phyloP scores from a whole-genome alignment of 202 grass and related monocot species.

The Saccharum hybrid region DNA sequence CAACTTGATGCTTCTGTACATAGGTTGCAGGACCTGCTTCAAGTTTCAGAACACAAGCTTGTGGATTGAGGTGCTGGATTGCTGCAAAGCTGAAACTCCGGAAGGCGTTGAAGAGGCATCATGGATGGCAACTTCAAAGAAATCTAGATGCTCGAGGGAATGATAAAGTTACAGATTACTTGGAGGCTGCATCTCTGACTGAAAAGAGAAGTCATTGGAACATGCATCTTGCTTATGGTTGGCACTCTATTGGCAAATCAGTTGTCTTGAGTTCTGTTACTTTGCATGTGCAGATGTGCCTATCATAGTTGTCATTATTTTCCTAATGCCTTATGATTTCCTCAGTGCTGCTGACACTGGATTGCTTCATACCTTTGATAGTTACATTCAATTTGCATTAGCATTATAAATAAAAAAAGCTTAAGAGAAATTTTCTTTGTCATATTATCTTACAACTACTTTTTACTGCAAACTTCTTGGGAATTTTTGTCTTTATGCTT shows the following conservation, averaged over 20 bases:
- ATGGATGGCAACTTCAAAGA: constrained; percentile 53
- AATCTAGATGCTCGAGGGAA: constrained; percentile 51
- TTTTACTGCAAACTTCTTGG: constrained; percentile 26
- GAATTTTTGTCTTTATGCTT: constrained; percentile 24
- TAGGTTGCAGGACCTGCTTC: constrained; percentile 44
- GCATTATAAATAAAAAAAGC: neutral
- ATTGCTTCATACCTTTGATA: constrained; percentile 30
- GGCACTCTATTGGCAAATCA: constrained; percentile 34
- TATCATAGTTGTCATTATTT: constrained; percentile 18
- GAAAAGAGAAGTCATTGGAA: constrained; percentile 25
- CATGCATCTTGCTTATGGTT: constrained; percentile 30
- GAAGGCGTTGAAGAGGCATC: constrained; percentile 58
- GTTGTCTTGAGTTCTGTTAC: neutral
- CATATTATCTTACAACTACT: neutral
- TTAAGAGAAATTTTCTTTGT: neutral
- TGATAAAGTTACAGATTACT: constrained; percentile 32
- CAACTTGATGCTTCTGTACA: constrained; percentile 37
- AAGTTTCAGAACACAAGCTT: constrained; percentile 46
- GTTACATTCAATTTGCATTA: constrained; percentile 23
- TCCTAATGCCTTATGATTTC: neutral
- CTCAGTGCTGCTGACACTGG: neutral
- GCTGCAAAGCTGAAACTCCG: constrained; percentile 49
- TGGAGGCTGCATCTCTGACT: constrained; percentile 23
- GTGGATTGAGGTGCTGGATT: constrained; percentile 55
- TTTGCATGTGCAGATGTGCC: constrained; percentile 3